Conservation (phyloP, 257 asterid species). For the Forsythia viridissima region DNA sequence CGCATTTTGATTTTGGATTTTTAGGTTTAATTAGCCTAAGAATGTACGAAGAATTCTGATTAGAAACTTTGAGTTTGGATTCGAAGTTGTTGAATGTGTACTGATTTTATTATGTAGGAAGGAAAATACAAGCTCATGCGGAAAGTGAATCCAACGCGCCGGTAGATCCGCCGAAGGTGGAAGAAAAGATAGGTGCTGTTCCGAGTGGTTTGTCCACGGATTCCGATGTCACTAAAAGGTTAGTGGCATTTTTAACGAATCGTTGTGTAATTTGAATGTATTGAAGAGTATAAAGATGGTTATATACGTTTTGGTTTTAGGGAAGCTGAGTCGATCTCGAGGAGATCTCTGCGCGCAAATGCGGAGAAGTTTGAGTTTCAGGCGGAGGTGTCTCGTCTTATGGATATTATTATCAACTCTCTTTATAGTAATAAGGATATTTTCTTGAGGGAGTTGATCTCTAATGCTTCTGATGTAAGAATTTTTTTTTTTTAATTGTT, state of each 20-base stretch:
- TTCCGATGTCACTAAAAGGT: slow-evolving; percentile 50
- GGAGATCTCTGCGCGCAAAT: slow-evolving; percentile 53
- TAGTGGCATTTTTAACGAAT: not conserved
- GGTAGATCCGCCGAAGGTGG: slow-evolving; percentile 55
- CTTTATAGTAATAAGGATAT: slow-evolving; percentile 95
- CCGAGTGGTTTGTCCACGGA: slow-evolving; percentile 55
- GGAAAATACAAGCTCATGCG: slow-evolving; percentile 48
- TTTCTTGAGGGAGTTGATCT: slow-evolving; percentile 92
- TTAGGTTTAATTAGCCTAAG: not conserved
- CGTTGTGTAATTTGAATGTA: not conserved
- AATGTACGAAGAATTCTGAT: not conserved
- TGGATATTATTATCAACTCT: slow-evolving; percentile 97
- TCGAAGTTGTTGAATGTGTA: not conserved
- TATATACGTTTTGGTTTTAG: slow-evolving; percentile 22
- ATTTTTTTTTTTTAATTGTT: not conserved
- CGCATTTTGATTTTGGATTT: not conserved
- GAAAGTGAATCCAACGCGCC: slow-evolving; percentile 46
- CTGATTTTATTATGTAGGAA: slow-evolving; percentile 28
- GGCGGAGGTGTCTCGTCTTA: slow-evolving; percentile 96
- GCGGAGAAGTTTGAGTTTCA: slow-evolving; percentile 97
- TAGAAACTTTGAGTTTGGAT: not conserved
- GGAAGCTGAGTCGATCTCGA: slow-evolving; percentile 57
- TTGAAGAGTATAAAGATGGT: not conserved
- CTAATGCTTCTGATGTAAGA: slow-evolving; percentile 97
- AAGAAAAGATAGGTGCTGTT: slow-evolving; percentile 52